Base-by-base conservation (phyloP, 805 yeast species). In the Saccharomycodes ludwigii region DNA sequence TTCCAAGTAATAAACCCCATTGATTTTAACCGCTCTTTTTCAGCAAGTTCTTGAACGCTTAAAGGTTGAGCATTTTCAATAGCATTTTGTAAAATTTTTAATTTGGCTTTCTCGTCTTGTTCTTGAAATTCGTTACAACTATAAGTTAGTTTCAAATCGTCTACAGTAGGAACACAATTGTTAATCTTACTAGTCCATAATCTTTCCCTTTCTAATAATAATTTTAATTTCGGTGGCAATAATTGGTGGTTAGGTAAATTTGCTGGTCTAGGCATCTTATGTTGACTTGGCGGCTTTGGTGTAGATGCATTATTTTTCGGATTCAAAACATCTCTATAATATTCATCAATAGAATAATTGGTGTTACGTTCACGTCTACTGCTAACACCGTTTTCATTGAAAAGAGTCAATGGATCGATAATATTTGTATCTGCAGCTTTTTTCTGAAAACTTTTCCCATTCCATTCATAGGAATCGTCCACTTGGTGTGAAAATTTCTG, bases 161-260 rank as follows among this genome's bases (percentile, higher is more conserved):
- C 71, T 31, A 72, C 63, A 18, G 73, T 54, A 10, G 83, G 85
- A 1, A 74, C 80, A 57, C 70, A 78, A 10, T 71, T 71, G 16
- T 71, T 67, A 43, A 68, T 73, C 47, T 83, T 78, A 34, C 81
- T 76, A 52, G 68, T 79, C 54, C 73, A 77, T 35, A 78, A 73
- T 44, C 76, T 75, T 50, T 91, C 97, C 54, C 76, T 68, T 36
- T 84, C 94, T 48, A 80, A 74, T 24, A 91, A 52, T 34, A 79
- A 84, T 40, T 70, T 64, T 28, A 91, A 59, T 48, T 80, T 68
- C n/a, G 76, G 66, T 1, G 94, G 84, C 52, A 69, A 82, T 46
- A 91, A 83, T 55, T 91, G 98, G 56, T 86, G 95, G 48, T 91
- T 95, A 49, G 79, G 82, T 24, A 83, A 63, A 36, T 73, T 75